These are phyloP conservation scores for Suhomyces anneliseae DNA, from an alignment of 1,139 yeast genomes.

Conservation along the genomic window DNA sequence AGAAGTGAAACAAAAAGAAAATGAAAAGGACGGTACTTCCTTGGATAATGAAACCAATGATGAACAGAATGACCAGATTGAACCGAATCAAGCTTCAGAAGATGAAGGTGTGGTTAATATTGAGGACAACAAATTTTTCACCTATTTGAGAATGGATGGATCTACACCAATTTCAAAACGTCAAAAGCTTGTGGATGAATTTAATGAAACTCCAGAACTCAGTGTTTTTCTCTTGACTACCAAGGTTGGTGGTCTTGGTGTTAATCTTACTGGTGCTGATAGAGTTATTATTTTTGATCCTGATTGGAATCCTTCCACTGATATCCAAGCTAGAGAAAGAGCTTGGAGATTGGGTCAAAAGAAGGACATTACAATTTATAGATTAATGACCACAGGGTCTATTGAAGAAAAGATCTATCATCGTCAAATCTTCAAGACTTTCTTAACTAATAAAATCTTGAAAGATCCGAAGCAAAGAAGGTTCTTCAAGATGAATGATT, in stretches of 20 bases:
- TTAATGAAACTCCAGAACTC: slow-evolving; percentile 60
- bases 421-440: slow-evolving; percentile 93
- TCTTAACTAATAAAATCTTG: slow-evolving; percentile 86
- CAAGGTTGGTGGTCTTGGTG: slow-evolving; percentile 94
- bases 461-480: slow-evolving; percentile 95
- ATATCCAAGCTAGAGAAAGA: slow-evolving; percentile 92
- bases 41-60: too few species aligned
- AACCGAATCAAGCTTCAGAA: not conserved
- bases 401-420: slow-evolving; percentile 97
- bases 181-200: slow-evolving; percentile 76
- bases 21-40: too few species aligned
- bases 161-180: slow-evolving; percentile 76
- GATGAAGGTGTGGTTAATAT: slow-evolving; percentile 9
- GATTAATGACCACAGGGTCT: slow-evolving; percentile 92
- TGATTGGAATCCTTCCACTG: slow-evolving; percentile 98
- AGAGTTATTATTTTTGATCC: slow-evolving; percentile 94
- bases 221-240: slow-evolving; percentile 82
- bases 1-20: not conserved
- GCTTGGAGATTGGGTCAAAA: slow-evolving; percentile 98
- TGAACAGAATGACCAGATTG: not conserved
- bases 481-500: slow-evolving; percentile 87
- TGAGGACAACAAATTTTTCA: slow-evolving; percentile 23
- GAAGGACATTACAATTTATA: slow-evolving; percentile 86
- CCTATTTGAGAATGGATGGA: slow-evolving; percentile 90
- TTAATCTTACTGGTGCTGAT: slow-evolving; percentile 92